phyloP scores from a whole-genome alignment of 129 eudicot species.

The Artemisia tridentata region DNA sequence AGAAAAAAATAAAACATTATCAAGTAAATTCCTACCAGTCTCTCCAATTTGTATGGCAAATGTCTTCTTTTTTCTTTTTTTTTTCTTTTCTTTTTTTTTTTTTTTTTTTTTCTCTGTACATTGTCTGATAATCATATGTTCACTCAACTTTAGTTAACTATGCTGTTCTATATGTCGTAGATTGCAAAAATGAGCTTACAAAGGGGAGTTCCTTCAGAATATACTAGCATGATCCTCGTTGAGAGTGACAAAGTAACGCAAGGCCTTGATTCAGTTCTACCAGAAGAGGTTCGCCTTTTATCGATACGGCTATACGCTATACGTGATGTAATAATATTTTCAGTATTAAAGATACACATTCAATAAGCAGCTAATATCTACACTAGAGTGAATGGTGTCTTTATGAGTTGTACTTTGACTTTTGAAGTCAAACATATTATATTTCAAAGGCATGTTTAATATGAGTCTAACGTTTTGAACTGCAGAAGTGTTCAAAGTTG shows the following conservation, averaged over 20 bases:
- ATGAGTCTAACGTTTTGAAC: slow-evolving; percentile 3
- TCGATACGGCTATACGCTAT: slow-evolving; percentile 39
- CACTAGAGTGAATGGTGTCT: background rate
- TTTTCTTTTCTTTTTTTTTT: too few relatives aligned
- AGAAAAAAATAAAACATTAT: too few relatives aligned
- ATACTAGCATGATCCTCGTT: slow-evolving; percentile 54
- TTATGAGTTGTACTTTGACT: background rate
- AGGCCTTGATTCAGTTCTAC: slow-evolving; percentile 32
- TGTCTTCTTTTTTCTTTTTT: slow-evolving; percentile 1
- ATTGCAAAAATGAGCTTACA: slow-evolving; percentile 69
- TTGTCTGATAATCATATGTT: slow-evolving; percentile 14
- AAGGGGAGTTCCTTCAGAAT: slow-evolving; percentile 73
- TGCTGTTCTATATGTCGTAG: slow-evolving; percentile 29
- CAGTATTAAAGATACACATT: background rate
- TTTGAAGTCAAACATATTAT: slow-evolving; percentile 11
- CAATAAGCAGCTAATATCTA: background rate
- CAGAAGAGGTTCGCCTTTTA: slow-evolving; percentile 50
- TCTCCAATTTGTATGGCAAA: background rate
- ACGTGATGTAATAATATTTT: background rate
- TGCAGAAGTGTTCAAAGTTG: slow-evolving; percentile 42
- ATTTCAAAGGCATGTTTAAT: background rate
- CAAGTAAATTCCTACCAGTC: background rate
- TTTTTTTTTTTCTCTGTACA: background rate
- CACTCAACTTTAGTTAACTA: background rate
- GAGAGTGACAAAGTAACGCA: slow-evolving; percentile 47